Evolutionary conservation across 2,329 filamentous ascomycete genomes (phyloP).

Genomic region (Aspergillus chevalieri): DNA sequence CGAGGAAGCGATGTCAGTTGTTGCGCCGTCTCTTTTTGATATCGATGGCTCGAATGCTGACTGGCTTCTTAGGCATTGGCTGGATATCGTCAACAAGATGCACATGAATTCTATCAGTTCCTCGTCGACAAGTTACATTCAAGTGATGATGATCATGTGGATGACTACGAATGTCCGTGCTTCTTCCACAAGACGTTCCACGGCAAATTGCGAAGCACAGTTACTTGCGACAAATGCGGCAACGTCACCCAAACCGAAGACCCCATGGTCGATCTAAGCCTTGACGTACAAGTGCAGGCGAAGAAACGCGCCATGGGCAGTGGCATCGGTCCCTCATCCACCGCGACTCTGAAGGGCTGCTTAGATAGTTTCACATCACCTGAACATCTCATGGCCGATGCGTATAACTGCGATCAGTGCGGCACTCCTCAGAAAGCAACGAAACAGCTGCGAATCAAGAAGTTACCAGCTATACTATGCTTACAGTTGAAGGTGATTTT

Average conservation of each 20-base stretch:
- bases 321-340: slow-evolving; percentile 30
- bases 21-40: not conserved
- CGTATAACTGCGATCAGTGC: slow-evolving; percentile 81
- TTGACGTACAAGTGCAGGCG: slow-evolving; percentile 74
- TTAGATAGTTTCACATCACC: slow-evolving; percentile 80
- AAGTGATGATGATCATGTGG: slow-evolving; percentile 64
- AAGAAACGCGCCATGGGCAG: slow-evolving; percentile 42
- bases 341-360: slow-evolving; percentile 63
- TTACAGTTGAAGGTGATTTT: slow-evolving; percentile 78
- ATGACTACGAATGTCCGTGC: slow-evolving; percentile 64
- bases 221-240: slow-evolving; percentile 81
- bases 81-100: slow-evolving; percentile 92
- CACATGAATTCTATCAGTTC: slow-evolving; percentile 95
- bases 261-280: slow-evolving; percentile 82
- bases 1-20: slow-evolving; percentile 65
- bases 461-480: slow-evolving; percentile 79
- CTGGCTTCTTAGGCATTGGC: slow-evolving; percentile 56
- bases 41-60: slow-evolving; percentile 1
- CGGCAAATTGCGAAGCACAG: slow-evolving; percentile 82
- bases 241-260: slow-evolving; percentile 78
- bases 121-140: slow-evolving; percentile 86
- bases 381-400: slow-evolving; percentile 67
- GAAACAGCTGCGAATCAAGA: slow-evolving; percentile 77
- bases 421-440: slow-evolving; percentile 67
- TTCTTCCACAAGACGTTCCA: slow-evolving; percentile 94